Evolutionary conservation across 805 yeast genomes (phyloP), one percentile per base, ranked within the genome.

Genomic region (Gaillardinia entomophila): DNA sequence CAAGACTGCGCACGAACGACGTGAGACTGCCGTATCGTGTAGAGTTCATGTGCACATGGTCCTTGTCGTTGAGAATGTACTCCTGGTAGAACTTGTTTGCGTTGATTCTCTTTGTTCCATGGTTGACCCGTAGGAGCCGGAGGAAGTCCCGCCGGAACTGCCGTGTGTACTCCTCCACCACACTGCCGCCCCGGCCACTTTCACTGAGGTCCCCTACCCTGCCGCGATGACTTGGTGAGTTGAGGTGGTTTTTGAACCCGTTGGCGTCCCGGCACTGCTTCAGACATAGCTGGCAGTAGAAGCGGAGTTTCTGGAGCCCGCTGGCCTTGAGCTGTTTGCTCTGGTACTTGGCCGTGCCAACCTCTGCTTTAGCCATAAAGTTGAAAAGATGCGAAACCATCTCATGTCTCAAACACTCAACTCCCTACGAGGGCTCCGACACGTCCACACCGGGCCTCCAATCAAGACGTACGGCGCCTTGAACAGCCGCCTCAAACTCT

Each of bases 251-350:
- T 48, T 83, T 82, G 65, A 84, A 92, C 16, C 98, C 99, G 59
- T 92, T 90, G 41, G 84, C 95, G 54, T 94, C 99, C 34, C 97
- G 65, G 54, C 97, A 89, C 60, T 92, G 99, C 49, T 90, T 87
- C 51, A 72, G 76, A 50, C 99, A 92, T 3, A 86, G 71, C 54
- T 82, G 97, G 56, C 99, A 92, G 57, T 88, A 94, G 70, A 77
- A 90, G 39, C 77, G 70, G 32, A 92, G 73, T 49, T 84, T 79
- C 57, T 89, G 97, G 16, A 89, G 76, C 2, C 97, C 97, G 30
- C 75, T 68, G 16, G 86, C 77, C 59, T 84, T 85, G 70, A 85
- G 71, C 54, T 81, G 78, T 48, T 84, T 86, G 19, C 90, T 71
- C 31, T 82, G 62, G 53, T 75, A 75, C 51, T 82, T 82, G 22